Percentiles rank a stretch among this genome's conserved stretches.
These are phyloP conservation scores for Phaeomoniella chlamydospora DNA, from an alignment of 2,329 filamentous ascomycete species.

Conservation along the genomic window DNA sequence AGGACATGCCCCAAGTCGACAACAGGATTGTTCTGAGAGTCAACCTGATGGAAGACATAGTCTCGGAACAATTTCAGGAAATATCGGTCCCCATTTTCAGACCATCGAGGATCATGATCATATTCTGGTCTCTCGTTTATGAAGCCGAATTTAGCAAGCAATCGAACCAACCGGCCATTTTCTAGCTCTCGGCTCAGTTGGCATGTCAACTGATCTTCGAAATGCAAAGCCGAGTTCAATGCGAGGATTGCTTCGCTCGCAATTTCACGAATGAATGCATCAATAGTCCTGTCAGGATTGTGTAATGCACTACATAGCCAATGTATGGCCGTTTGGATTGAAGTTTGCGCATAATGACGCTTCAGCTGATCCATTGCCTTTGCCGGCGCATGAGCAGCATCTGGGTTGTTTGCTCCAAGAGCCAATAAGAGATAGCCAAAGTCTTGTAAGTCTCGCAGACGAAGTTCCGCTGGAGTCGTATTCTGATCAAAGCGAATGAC, in stretches of 20 bases:
- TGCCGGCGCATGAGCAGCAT: constrained; percentile 46
- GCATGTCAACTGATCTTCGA: constrained; percentile 58
- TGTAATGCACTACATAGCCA: constrained; percentile 64
- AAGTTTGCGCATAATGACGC: constrained; percentile 59
- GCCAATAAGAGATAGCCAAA: constrained; percentile 76
- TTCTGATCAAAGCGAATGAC: constrained; percentile 69
- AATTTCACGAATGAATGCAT: constrained; percentile 66
- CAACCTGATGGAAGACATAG: constrained; percentile 94
- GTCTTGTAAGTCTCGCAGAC: constrained; percentile 74
- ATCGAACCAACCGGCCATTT: constrained; percentile 70
- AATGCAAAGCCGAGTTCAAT: constrained; percentile 67
- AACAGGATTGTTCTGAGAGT: constrained; percentile 67
- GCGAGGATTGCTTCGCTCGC: constrained; percentile 60
- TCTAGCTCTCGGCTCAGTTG: constrained; percentile 71
- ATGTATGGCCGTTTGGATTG: constrained; percentile 60
- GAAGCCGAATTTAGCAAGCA: constrained; percentile 69
- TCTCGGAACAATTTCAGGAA: constrained; percentile 90
- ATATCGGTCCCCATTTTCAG: constrained; percentile 84
- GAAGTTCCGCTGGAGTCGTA: constrained; percentile 57
- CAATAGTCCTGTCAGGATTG: constrained; percentile 54
- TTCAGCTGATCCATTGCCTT: constrained; percentile 63
- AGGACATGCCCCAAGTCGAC: constrained; percentile 81
- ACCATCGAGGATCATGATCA: constrained; percentile 65
- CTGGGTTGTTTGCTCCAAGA: constrained; percentile 55
- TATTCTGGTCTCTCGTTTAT: constrained; percentile 85